phyloP scores from a whole-genome alignment of 176 grass and related monocot genomes.

The Raddia distichophylla region DNA sequence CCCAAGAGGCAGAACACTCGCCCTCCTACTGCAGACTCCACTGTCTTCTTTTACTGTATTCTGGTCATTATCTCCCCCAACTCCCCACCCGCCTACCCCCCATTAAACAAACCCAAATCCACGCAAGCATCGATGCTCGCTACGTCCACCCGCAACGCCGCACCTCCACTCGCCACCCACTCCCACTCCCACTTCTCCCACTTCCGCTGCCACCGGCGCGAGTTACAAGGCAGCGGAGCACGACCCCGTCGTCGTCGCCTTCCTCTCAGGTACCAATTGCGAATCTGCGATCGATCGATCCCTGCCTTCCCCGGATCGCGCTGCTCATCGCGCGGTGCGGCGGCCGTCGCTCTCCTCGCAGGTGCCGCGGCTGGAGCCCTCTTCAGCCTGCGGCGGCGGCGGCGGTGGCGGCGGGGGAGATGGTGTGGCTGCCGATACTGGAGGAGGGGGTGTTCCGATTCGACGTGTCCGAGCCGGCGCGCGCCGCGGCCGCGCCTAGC shows the following conservation, averaged over 20 bases:
- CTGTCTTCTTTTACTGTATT: too few relatives aligned
- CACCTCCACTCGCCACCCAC: background rate
- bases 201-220: constrained; percentile 21
- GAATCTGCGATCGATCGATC: background rate
- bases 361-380: constrained; percentile 17
- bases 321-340: background rate
- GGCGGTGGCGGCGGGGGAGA: constrained; percentile 25
- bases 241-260: background rate
- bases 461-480: constrained; percentile 68
- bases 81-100: background rate
- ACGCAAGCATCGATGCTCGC: constrained; percentile 34
- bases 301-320: background rate
- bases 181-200: background rate
- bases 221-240: background rate
- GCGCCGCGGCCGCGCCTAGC: constrained; percentile 62
- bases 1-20: background rate
- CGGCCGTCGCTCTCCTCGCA: background rate
- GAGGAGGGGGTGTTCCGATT: constrained; percentile 86
- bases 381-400: background rate
- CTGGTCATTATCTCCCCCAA: too few relatives aligned
- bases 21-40: background rate
- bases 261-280: constrained; percentile 15
- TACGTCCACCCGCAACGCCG: background rate
- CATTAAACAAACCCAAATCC: constrained; percentile 42
- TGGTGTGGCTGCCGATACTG: constrained; percentile 63